phyloP scores from a whole-genome alignment of 495 filamentous ascomycete species.

The Aspergillus saccharolyticus region DNA sequence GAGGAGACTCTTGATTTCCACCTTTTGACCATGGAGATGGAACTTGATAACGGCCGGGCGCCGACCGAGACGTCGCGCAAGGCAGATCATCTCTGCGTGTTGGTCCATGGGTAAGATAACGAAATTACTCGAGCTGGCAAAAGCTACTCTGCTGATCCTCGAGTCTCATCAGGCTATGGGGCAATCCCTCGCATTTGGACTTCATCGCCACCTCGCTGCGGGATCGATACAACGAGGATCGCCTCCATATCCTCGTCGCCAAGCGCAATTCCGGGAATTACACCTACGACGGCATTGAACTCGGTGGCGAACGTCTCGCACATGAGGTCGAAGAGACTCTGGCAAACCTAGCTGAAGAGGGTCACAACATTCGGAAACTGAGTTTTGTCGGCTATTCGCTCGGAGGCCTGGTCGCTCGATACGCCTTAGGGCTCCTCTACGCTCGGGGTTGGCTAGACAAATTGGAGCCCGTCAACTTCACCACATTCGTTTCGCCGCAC shows the following conservation, averaged over 20 bases:
- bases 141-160: not conserved
- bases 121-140: not conserved
- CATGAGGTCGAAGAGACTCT: slow-evolving; percentile 83
- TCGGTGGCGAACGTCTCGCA: slow-evolving; percentile 82
- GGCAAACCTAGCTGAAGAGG: slow-evolving; percentile 55
- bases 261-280: slow-evolving; percentile 76
- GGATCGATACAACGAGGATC: slow-evolving; percentile 55
- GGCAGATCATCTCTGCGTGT: slow-evolving; percentile 78
- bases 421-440: slow-evolving; percentile 79
- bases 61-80: slow-evolving; percentile 13
- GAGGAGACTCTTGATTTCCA: not conserved
- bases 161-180: slow-evolving; percentile 64
- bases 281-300: slow-evolving; percentile 93
- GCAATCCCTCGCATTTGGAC: slow-evolving; percentile 78
- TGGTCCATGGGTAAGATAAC: slow-evolving; percentile 79
- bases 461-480: slow-evolving; percentile 84
- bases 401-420: slow-evolving; percentile 81
- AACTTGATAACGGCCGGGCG: slow-evolving; percentile 11
- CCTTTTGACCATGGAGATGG: slow-evolving; percentile 8
- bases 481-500: slow-evolving; percentile 87
- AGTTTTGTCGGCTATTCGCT: slow-evolving; percentile 88
- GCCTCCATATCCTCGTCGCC: slow-evolving; percentile 67
- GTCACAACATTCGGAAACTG: slow-evolving; percentile 69
- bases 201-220: slow-evolving; percentile 64
- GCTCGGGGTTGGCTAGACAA: slow-evolving; percentile 73